A percentile compares a stretch with the other conserved stretches of the same genome.
phyloP scores from a whole-genome alignment of 2,329 filamentous ascomycete genomes.

The Madurella mycetomatis region DNA sequence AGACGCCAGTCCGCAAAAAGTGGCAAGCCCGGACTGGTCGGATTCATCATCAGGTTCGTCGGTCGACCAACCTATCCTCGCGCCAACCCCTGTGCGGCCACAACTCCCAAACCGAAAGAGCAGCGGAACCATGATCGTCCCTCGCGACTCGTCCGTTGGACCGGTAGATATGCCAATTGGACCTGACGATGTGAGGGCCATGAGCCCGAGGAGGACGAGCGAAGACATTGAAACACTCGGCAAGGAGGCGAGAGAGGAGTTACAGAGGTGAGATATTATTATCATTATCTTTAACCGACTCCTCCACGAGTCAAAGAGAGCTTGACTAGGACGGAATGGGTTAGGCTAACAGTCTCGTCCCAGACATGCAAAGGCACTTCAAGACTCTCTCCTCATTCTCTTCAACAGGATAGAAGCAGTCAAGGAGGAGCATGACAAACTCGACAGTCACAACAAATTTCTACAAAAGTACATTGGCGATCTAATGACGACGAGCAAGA shows the following conservation, averaged over 20 bases:
- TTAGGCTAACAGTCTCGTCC: slow-evolving; percentile 18
- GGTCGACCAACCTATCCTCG: slow-evolving; percentile 39
- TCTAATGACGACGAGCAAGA: slow-evolving; percentile 80
- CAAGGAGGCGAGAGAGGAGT: slow-evolving; percentile 68
- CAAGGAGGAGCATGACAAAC: slow-evolving; percentile 89
- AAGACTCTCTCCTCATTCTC: slow-evolving; percentile 83
- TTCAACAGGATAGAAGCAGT: slow-evolving; percentile 94
- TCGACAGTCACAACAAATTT: slow-evolving; percentile 95
- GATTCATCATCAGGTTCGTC: slow-evolving; percentile 34
- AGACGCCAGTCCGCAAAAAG: slow-evolving; percentile 16
- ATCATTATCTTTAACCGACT: too few relatives aligned
- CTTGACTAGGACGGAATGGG: too few relatives aligned
- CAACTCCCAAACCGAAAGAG: slow-evolving; percentile 69
- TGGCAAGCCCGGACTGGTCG: slow-evolving; percentile 28
- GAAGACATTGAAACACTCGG: slow-evolving; percentile 87
- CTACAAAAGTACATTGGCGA: slow-evolving; percentile 97
- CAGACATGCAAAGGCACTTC: slow-evolving; percentile 83
- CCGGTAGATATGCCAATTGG: slow-evolving; percentile 72
- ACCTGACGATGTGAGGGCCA: slow-evolving; percentile 83
- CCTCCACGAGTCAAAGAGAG: background rate
- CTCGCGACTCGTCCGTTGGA: slow-evolving; percentile 68
- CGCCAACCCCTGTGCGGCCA: slow-evolving; percentile 56
- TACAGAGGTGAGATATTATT: slow-evolving; percentile 46
- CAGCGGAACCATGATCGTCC: slow-evolving; percentile 78
- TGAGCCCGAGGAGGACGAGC: slow-evolving; percentile 88